These are phyloP conservation scores for Acanthochlamys bracteata DNA, from an alignment of 106 monocot species.

Conservation along the genomic window DNA sequence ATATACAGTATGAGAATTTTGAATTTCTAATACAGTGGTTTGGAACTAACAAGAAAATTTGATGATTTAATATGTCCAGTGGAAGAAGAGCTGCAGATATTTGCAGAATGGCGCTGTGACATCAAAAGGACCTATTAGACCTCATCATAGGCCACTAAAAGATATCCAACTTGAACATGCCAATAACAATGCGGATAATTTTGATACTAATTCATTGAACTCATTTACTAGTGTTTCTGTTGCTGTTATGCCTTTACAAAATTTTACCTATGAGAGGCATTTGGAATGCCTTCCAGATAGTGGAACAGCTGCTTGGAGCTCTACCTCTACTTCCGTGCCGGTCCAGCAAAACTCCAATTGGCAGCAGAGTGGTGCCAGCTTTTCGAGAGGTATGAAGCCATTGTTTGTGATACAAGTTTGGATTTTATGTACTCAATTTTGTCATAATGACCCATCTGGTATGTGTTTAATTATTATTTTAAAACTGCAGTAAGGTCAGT, in stretches of 20 bases:
- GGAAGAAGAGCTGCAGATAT: constrained; percentile 70
- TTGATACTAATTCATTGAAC: constrained; percentile 26
- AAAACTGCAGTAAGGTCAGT: background rate
- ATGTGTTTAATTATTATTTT: background rate
- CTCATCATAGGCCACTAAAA: constrained; percentile 26
- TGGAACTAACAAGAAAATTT: too few relatives aligned
- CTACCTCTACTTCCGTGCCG: constrained; percentile 4
- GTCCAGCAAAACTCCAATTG: constrained; percentile 8
- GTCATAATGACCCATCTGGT: background rate
- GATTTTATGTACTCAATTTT: background rate
- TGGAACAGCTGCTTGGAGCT: background rate
- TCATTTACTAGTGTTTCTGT: too few relatives aligned
- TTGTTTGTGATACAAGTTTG: background rate
- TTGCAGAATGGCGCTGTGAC: constrained; percentile 20
- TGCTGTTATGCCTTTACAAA: constrained; percentile 99
- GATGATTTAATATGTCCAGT: constrained; percentile 51
- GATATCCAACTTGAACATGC: constrained; percentile 84
- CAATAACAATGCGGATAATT: constrained; percentile 47
- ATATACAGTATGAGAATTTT: background rate
- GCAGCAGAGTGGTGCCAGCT: background rate
- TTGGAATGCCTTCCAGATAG: constrained; percentile 9
- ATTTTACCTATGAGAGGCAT: constrained; percentile 62
- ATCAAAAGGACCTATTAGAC: constrained; percentile 21
- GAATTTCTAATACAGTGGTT: background rate
- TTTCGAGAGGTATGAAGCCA: background rate